Evolutionary conservation across 1,139 yeast genomes (phyloP).

Genomic region (Candida glucosophila): DNA sequence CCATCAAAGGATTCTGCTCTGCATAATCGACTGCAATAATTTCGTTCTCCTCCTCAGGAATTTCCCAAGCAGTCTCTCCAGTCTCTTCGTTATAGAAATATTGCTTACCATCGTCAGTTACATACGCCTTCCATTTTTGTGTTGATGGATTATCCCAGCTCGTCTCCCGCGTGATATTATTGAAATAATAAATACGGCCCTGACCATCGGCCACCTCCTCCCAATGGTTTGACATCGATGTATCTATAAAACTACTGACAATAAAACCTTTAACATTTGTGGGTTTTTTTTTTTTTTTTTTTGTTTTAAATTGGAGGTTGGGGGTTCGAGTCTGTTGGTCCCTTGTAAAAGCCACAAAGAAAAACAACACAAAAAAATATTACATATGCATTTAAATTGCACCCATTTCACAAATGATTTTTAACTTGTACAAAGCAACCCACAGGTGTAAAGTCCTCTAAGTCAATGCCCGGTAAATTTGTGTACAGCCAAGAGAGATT

Average conservation of each 20-base stretch:
- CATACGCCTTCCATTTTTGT: constrained; percentile 53
- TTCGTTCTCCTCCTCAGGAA: constrained; percentile 45
- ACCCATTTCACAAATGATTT: no score
- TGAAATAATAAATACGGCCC: constrained; percentile 68
- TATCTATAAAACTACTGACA: no score
- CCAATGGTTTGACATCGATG: constrained; percentile 35
- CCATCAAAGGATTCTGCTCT: constrained; percentile 20
- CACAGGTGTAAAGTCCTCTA: no score
- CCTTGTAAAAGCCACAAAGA: no score
- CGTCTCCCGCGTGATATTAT: constrained; percentile 57
- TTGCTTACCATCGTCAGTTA: constrained; percentile 59
- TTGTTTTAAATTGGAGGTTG: no score
- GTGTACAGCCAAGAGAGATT: constrained; percentile 6
- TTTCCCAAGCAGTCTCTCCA: constrained; percentile 73
- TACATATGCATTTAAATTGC: no score
- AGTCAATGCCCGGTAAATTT: constrained; percentile 4
- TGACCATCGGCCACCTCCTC: constrained; percentile 53
- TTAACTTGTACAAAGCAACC: no score
- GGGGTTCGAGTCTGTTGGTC: no score
- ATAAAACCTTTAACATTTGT: no score
- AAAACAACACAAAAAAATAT: no score
- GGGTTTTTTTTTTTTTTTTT: no score
- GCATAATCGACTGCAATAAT: constrained; percentile 5
- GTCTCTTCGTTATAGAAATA: constrained; percentile 68
- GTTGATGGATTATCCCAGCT: constrained; percentile 71